A percentile compares a stretch with the other conserved stretches of the same genome.
phyloP scores from a whole-genome alignment of 176 grass and related monocot species.

The Saccharum officinarum region DNA sequence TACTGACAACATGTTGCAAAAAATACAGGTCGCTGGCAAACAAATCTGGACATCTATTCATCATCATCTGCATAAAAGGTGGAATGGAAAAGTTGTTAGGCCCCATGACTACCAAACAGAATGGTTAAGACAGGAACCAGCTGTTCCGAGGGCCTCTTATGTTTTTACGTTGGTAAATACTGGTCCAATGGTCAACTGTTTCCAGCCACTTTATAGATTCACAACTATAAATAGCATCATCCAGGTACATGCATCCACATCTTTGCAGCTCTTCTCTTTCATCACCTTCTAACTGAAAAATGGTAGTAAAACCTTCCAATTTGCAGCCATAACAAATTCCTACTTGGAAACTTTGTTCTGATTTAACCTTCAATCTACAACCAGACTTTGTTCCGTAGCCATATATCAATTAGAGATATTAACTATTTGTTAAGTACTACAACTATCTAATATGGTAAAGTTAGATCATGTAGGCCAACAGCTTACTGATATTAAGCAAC shows the following conservation, averaged over 20 bases:
- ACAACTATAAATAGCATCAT: neutral
- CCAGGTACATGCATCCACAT: neutral
- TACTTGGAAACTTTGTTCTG: neutral
- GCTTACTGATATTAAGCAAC: neutral
- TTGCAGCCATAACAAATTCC: neutral
- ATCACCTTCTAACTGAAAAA: neutral
- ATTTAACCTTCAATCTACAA: neutral
- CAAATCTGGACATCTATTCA: slow-evolving; percentile 40
- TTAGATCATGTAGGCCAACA: neutral
- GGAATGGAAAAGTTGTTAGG: slow-evolving; percentile 8
- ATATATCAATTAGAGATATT: neutral
- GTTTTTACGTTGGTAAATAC: neutral
- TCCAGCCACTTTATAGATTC: neutral
- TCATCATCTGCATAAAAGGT: slow-evolving; percentile 50
- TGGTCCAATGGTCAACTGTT: neutral
- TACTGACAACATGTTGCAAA: slow-evolving; percentile 25
- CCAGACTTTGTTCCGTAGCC: neutral
- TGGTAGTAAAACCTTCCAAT: neutral
- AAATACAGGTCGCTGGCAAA: slow-evolving; percentile 33
- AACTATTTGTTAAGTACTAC: neutral
- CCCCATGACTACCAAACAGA: neutral
- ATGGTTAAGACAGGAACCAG: neutral
- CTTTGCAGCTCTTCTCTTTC: neutral
- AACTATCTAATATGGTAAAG: neutral
- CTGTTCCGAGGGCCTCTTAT: neutral